Percentiles rank a stretch among this genome's conserved stretches.
These are phyloP conservation scores for Cyclotella baltica DNA, from an alignment of 108 stramenopile species.

Conservation along the genomic window DNA sequence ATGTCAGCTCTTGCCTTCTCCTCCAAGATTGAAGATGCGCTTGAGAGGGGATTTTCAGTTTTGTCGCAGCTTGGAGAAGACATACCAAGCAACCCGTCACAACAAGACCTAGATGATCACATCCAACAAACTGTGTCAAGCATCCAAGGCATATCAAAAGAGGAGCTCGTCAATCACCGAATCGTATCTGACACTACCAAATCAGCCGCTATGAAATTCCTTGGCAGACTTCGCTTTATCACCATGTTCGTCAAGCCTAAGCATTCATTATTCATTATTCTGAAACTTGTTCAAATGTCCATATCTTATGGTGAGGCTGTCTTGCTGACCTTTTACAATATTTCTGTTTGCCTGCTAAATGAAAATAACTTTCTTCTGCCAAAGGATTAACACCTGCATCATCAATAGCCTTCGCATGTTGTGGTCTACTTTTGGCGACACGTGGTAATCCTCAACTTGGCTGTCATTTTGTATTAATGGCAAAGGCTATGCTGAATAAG, in stretches of 20 bases:
- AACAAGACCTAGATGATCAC: background rate
- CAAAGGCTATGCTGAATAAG: slow-evolving; percentile 11
- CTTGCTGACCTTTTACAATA: background rate
- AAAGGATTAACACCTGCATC: slow-evolving; percentile 5
- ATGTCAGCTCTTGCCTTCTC: background rate
- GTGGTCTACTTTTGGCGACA: slow-evolving; percentile 1
- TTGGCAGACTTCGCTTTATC: background rate
- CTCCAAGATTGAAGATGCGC: slow-evolving; percentile 1
- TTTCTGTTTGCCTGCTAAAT: no score
- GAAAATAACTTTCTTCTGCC: background rate
- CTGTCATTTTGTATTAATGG: slow-evolving; percentile 12
- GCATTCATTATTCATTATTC: background rate
- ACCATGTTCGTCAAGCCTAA: background rate
- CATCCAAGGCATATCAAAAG: no score
- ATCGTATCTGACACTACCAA: background rate
- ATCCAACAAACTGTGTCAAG: no score
- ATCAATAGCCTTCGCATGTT: slow-evolving; percentile 18
- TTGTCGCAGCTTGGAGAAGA: slow-evolving; percentile 27
- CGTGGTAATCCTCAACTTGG: slow-evolving; percentile 5
- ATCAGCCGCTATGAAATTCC: background rate
- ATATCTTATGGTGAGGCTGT: slow-evolving; percentile 14
- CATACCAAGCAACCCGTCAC: slow-evolving; percentile 2
- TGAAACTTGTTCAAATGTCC: slow-evolving; percentile 23
- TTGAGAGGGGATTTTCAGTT: background rate
- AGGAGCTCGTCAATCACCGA: background rate